These are phyloP conservation scores for Kluyveromyces sp. DNA, from an alignment of 1,139 yeast species.

Conservation along the genomic window DNA sequence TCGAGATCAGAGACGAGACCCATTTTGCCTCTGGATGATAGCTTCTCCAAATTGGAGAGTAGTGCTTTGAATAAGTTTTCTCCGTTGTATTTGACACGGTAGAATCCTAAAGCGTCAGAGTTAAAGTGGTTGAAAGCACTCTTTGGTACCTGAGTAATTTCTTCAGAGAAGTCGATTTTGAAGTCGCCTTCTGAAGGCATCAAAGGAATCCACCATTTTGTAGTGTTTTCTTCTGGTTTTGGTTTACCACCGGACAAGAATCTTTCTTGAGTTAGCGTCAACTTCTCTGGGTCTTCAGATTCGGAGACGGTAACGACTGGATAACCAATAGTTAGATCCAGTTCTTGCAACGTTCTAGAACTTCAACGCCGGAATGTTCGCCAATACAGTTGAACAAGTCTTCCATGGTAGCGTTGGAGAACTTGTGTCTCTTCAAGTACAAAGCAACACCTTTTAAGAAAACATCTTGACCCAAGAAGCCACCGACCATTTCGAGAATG, in stretches of 20 bases:
- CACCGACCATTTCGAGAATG: slow-evolving; percentile 60
- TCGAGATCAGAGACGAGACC: slow-evolving; percentile 60
- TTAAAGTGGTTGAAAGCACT: slow-evolving; percentile 49
- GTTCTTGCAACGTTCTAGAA: slow-evolving; percentile 43
- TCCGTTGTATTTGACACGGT: slow-evolving; percentile 54
- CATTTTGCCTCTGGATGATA: slow-evolving; percentile 54
- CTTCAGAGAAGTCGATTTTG: background rate
- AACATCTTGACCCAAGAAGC: slow-evolving; percentile 56
- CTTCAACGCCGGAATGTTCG: slow-evolving; percentile 49
- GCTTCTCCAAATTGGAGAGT: slow-evolving; percentile 37
- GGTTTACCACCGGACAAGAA: slow-evolving; percentile 52
- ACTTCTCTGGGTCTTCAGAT: slow-evolving; percentile 14
- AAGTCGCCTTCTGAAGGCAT: slow-evolving; percentile 32
- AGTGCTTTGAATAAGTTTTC: slow-evolving; percentile 38
- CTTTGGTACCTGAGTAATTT: slow-evolving; percentile 4
- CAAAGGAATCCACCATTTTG: slow-evolving; percentile 74
- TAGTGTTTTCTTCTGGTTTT: slow-evolving; percentile 38
- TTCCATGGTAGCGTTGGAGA: slow-evolving; percentile 51
- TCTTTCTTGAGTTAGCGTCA: slow-evolving; percentile 45
- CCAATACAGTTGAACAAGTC: slow-evolving; percentile 55
- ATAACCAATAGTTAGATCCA: slow-evolving; percentile 64
- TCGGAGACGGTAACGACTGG: slow-evolving; percentile 46
- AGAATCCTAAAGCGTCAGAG: slow-evolving; percentile 55
- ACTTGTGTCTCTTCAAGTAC: slow-evolving; percentile 50
- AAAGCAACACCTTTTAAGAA: slow-evolving; percentile 65